These are phyloP conservation scores for Corchorus olitorius DNA, from an alignment of 345 rosid species.

Conservation along the genomic window DNA sequence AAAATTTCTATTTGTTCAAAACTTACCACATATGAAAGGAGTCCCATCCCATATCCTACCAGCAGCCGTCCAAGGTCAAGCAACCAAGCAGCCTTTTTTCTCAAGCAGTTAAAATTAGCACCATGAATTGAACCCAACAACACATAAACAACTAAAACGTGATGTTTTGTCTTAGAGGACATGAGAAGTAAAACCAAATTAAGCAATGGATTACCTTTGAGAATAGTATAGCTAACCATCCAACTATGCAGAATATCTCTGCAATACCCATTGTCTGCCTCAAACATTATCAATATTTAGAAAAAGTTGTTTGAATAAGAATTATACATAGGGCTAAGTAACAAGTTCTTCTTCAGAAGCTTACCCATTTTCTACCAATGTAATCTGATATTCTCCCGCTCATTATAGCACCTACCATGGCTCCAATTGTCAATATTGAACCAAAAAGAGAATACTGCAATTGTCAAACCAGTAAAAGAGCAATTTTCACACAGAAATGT, in stretches of 20 bases:
- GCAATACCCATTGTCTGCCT: conserved; percentile 72
- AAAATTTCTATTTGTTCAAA: conserved; percentile 4
- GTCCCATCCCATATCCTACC: conserved; percentile 71
- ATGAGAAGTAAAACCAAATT: not conserved
- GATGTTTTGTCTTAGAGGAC: not conserved
- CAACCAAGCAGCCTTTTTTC: conserved; percentile 58
- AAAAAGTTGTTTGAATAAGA: not conserved
- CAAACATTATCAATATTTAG: conserved; percentile 3
- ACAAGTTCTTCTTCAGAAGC: conserved; percentile 8
- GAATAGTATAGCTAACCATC: conserved; percentile 64
- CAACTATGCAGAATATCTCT: conserved; percentile 57
- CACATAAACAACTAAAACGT: not conserved
- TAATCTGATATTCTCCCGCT: conserved; percentile 71
- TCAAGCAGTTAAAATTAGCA: not conserved
- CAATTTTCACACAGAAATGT: not conserved
- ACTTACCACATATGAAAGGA: conserved; percentile 77
- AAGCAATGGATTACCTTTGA: conserved; percentile 46
- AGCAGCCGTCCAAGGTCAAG: conserved; percentile 73
- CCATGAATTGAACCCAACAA: not conserved
- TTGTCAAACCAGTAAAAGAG: not conserved
- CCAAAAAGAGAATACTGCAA: conserved; percentile 80
- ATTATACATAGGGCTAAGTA: not conserved
- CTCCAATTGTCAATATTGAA: conserved; percentile 76
- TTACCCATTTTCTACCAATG: conserved; percentile 71
- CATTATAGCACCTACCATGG: conserved; percentile 77